Evolutionary conservation across 176 grass and related monocot genomes (phyloP).

Genomic region (Musa schizocarpa): DNA sequence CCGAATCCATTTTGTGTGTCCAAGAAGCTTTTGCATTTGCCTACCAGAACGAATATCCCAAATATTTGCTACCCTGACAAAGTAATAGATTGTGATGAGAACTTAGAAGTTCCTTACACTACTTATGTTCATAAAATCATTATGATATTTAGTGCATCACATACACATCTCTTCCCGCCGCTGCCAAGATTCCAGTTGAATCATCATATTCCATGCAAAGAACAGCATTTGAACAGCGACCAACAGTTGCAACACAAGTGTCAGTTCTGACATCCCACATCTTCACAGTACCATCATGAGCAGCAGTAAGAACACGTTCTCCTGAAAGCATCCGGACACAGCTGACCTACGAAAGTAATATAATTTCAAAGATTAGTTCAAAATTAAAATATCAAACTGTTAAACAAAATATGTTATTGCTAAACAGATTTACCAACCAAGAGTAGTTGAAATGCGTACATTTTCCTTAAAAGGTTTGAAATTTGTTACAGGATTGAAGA

Average conservation of each 20-base stretch:
- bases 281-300: conserved; percentile 92
- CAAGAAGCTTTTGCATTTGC: conserved; percentile 92
- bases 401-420: too few species aligned
- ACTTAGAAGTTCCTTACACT: background rate
- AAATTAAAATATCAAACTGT: background rate
- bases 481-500: too few species aligned
- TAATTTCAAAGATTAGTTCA: background rate
- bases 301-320: conserved; percentile 85
- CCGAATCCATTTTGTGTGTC: conserved; percentile 98
- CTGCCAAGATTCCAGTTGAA: conserved; percentile 79
- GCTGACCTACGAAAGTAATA: conserved; percentile 51
- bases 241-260: conserved; percentile 96
- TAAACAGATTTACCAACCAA: too few species aligned
- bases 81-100: background rate
- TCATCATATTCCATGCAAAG: conserved; percentile 98
- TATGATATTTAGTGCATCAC: conserved; percentile 15
- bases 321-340: conserved; percentile 97
- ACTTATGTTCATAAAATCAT: background rate
- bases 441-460: too few species aligned
- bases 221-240: conserved; percentile 79
- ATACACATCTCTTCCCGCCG: conserved; percentile 94
- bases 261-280: conserved; percentile 99
- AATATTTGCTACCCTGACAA: conserved; percentile 64
- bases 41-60: conserved; percentile 95
- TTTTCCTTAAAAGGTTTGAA: too few species aligned